Base-by-base conservation (phyloP, 768 basidiomycete genomes). In the Pholiota molesta region DNA sequence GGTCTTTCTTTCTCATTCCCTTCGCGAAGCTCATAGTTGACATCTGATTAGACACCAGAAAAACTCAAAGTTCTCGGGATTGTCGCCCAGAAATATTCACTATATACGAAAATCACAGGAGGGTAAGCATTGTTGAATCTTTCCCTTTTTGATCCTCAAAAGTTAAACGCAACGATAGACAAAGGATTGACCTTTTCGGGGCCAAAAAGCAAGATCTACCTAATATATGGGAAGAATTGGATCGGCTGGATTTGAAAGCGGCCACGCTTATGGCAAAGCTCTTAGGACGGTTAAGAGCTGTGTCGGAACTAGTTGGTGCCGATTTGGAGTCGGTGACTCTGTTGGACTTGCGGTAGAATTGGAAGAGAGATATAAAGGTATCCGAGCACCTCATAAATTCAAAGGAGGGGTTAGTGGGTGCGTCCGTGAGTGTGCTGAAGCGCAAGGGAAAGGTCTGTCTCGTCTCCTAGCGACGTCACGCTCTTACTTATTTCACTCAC, bases 361-460 rank as follows among this genome's bases (percentile, higher is more conserved):
- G 5, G 90, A 92, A 73, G 82, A 90, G 59, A 80, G 91, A 5
- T 91, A 91, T 71, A 84, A 85, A 59, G 88, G 90, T 17, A 81
- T 91, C 47, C 79, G 86, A 10, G 81, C 82, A 5, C 88, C 88
- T n/a, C 88, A 89, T 72, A 90, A 90, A 71, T 75, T 91, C 70
- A 91, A 91, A 73, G 90, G 89, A 26, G 90, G 90, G 11, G 88
- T 92, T 3, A 86, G 84, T 21, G 90, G 90, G 19, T 91, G 90
- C 68, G 81, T 89, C 0, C 81, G 90, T 17, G 90, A 91, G 69
- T 92, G 90, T 62, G 90, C 90, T 0, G 90, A 91, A 72, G 90
- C 90, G 2, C 90, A 92, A 66, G 77, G 77, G 13, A 89, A 69
- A 60, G 67, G 67, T 62, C 14, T 14, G 64, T 54, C 3, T 28